Base-by-base conservation (phyloP, 2,329 filamentous ascomycete species). In the Lecanoromycetidae sp. region DNA sequence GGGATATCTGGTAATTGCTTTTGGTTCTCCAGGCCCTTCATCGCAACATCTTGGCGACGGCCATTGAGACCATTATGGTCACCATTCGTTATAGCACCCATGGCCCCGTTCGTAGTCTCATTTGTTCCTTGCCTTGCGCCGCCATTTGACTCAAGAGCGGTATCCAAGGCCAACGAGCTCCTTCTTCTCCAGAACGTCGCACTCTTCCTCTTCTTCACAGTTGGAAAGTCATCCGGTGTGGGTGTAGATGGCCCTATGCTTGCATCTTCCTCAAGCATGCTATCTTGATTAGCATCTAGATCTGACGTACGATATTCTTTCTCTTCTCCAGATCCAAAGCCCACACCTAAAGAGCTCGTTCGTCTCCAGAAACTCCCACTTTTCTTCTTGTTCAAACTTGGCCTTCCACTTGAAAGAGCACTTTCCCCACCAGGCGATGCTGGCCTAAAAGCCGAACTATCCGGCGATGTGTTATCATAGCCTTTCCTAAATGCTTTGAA, bases 291-390 rank as follows among this genome's bases (percentile, higher is more conserved):
- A n/a, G 35, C 26, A 6, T 12, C 20, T 37, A 44, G 15, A 4
- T 19, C 37, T 17, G 48, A 13, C 8, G 42, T 29, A 23, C 27
- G 29, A 29, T 6, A 12, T 17, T 25, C 12, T 15, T 19, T 30
- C n/a, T 46, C 39, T 15, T 42, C 49, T 13, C 36, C 45, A 13
- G 34, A 8, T 8, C 15, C n/a, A 19, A 49, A 52, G 10, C 20
- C 32, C 39, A 50, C 48, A 4, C 46, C 49, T 32, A 55, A 29
- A 12, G 48, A 49, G 35, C 51, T 53, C 30, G 46, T 55, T 19
- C 53, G 42, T 40, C 40, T 36, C 51, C 50, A 54, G 9, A 53
- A 54, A 5, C 40, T 50, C 13, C 44, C 48, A 26, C 48, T 54
- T 40, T 37, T 51, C 35, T 48, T 49, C 40, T 50, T 51, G 5